Conservation (phyloP, 495 filamentous ascomycete species). For the Penicillium macrosclerotiorum region DNA sequence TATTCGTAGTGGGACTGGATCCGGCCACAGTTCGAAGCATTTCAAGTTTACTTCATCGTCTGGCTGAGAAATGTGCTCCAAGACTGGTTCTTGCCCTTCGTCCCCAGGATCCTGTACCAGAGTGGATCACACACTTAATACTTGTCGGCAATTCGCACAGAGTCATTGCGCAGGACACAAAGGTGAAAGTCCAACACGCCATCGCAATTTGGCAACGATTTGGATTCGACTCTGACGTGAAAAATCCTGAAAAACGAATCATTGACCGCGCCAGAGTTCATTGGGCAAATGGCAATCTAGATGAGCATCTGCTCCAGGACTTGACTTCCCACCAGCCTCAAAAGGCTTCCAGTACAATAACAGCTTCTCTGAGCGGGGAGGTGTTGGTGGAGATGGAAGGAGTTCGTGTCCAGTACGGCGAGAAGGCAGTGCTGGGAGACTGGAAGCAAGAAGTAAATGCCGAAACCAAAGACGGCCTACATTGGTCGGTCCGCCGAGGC, state of each 20-base stretch:
- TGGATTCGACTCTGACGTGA: not conserved
- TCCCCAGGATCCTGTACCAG: constrained; percentile 80
- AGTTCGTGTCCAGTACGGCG: constrained; percentile 75
- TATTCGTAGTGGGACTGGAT: constrained; percentile 72
- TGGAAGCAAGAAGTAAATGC: constrained; percentile 63
- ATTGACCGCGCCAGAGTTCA: constrained; percentile 9
- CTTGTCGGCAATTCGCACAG: constrained; percentile 60
- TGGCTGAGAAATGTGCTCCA: constrained; percentile 64
- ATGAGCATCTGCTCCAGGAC: constrained; percentile 31
- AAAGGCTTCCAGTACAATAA: not conserved
- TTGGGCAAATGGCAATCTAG: constrained; percentile 27
- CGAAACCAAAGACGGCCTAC: constrained; percentile 55
- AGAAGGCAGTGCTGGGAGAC: constrained; percentile 69
- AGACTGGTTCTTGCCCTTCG: constrained; percentile 74
- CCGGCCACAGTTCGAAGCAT: constrained; percentile 69
- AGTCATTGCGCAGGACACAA: constrained; percentile 44
- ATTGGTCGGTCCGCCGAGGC: constrained; percentile 80
- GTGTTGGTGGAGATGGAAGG: constrained; percentile 82
- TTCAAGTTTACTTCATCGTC: constrained; percentile 61
- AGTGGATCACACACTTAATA: constrained; percentile 84
- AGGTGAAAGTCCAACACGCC: constrained; percentile 11
- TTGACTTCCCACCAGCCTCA: constrained; percentile 10
- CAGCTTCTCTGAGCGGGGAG: constrained; percentile 43
- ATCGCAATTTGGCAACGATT: constrained; percentile 34
- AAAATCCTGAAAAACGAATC: not conserved